Evolutionary conservation across 441 rosid genomes (phyloP), one percentile per base, ranked within the genome.

Genomic region (Pelargonium cotyledonis): DNA sequence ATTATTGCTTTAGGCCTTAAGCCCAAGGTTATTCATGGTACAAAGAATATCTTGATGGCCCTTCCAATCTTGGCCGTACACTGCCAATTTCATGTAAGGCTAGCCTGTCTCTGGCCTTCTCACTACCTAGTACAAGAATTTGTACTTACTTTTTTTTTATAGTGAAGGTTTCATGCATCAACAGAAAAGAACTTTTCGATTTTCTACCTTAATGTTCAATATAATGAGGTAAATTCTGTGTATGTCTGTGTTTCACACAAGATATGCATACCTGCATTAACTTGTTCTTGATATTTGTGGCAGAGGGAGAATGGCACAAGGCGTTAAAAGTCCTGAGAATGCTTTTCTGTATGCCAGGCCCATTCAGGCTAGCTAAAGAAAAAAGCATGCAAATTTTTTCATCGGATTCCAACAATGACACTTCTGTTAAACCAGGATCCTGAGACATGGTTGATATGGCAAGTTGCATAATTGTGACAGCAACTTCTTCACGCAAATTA

Each of bases 241-340:
- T 51, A 1, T 51, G 58, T 51, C 5, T 51, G 58, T 14, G 58
- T 14, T n/a, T 51, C 58, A 14, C 58, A 51, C 16, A 16, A 16
- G 0, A 66, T 35, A 66, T 58, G 43, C 14, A 55, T 85, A 87
- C 91, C 91, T 87, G 83, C 65, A 35, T 71, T 79, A 87, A 72
- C 72, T 71, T 85, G 67, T 72, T 53, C 79, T 82, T 83, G 70
- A 84, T 72, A 63, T 49, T 63, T 72, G 80, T 69, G 35, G 84
- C 86, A 18, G 82, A 76, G 40, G 86, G 81, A 12, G 86, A 87
- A 53, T 75, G 85, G 70, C 91, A 87, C 66, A 87, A 66, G 38
- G 86, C 86, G 51, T 71, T 70, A 78, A 87, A 87, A 72, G 80
- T 81, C 47, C 68, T 81, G 35, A 87, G 85, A 77, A 87, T 80